Evolutionary conservation across 2,329 filamentous ascomycete species (phyloP).

Genomic region (Sclerotiophoma versabilis): DNA sequence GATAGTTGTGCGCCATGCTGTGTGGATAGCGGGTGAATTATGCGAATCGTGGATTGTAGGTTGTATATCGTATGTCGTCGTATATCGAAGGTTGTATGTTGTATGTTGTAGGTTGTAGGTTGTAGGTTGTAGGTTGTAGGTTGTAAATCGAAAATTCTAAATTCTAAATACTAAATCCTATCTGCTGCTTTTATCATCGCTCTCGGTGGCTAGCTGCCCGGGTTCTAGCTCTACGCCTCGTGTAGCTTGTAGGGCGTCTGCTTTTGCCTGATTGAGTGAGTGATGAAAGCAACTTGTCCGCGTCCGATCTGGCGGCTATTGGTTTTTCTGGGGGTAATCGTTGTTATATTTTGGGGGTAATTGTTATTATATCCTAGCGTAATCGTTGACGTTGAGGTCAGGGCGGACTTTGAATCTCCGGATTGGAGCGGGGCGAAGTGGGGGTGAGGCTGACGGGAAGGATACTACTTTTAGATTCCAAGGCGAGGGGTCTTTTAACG

Average conservation of each 20-base stretch:
- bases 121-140: too few relatives aligned
- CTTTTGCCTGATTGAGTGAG: not conserved
- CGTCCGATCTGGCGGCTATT: not conserved
- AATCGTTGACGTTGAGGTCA: conserved; percentile 2
- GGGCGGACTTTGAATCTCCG: conserved; percentile 10
- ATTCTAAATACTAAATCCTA: too few relatives aligned
- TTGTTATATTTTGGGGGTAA: conserved; percentile 15
- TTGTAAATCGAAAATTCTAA: too few relatives aligned
- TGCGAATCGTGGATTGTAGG: too few relatives aligned
- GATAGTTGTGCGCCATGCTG: conserved; percentile 24
- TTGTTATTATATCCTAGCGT: not conserved
- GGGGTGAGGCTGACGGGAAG: conserved; percentile 6
- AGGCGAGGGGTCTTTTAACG: too few relatives aligned
- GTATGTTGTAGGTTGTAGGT: too few relatives aligned
- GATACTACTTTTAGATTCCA: too few relatives aligned
- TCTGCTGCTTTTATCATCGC: not conserved
- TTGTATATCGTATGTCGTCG: too few relatives aligned
- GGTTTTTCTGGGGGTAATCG: conserved; percentile 14
- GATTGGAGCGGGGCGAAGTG: conserved; percentile 6
- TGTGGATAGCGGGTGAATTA: not conserved
- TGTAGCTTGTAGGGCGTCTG: too few relatives aligned
- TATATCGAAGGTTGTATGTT: too few relatives aligned
- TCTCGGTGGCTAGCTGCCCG: not conserved
- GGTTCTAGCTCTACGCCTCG: too few relatives aligned
- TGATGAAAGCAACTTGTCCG: not conserved